Conservation (phyloP, 306 rosid species). For the Lupinus albus region DNA sequence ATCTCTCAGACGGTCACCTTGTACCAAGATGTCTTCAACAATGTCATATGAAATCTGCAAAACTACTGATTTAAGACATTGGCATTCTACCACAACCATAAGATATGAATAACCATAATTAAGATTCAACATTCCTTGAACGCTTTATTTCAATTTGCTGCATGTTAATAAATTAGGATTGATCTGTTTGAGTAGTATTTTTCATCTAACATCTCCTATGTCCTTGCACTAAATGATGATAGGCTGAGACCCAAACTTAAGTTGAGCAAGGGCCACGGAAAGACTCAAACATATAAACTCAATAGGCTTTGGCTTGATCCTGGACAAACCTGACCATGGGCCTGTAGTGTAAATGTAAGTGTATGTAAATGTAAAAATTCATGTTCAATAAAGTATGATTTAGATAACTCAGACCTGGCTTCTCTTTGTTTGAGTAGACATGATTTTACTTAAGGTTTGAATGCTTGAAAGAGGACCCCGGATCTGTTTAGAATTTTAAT, state of each 20-base stretch:
- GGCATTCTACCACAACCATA: constrained; percentile 29
- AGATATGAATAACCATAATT: constrained; percentile 2
- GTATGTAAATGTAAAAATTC: constrained; percentile 29
- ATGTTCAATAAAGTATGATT: constrained; percentile 28
- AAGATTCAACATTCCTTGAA: constrained; percentile 17
- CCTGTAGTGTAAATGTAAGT: neutral
- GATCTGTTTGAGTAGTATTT: neutral
- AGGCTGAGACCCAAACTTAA: constrained; percentile 1
- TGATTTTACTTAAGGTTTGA: constrained; percentile 82
- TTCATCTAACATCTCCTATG: neutral
- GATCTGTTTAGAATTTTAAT: constrained; percentile 56
- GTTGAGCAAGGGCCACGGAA: constrained; percentile 1
- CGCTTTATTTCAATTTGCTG: neutral
- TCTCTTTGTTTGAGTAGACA: constrained; percentile 73
- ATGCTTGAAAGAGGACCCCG: constrained; percentile 94
- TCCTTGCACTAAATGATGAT: constrained; percentile 9
- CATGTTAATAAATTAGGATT: neutral
- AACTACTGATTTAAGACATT: constrained; percentile 29
- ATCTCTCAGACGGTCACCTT: constrained; percentile 76
- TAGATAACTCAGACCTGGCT: constrained; percentile 63
- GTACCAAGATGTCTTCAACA: constrained; percentile 80
- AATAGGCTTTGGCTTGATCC: neutral
- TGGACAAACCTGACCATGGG: neutral
- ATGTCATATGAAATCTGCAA: constrained; percentile 84
- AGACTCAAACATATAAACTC: neutral